Conservation (phyloP, 2,329 filamentous ascomycete species). For the Verticillium longisporum region DNA sequence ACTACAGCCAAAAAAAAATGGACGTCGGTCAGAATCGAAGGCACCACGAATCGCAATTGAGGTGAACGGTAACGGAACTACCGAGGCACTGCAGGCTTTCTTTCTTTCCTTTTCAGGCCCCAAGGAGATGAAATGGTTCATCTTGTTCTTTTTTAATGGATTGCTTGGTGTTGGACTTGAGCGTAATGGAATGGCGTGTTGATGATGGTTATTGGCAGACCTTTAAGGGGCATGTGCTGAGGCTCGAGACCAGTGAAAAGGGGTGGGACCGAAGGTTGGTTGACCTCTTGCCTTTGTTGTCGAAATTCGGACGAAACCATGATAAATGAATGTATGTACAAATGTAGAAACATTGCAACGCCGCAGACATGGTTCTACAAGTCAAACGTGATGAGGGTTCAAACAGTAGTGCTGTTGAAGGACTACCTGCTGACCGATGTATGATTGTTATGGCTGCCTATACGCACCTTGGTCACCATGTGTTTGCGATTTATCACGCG, state of each 20-base stretch:
- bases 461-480: too few relatives aligned
- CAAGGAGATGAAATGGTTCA: constrained; percentile 25
- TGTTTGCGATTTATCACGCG: too few relatives aligned
- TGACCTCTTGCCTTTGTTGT: not conserved
- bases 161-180: not conserved
- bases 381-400: too few relatives aligned
- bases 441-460: too few relatives aligned
- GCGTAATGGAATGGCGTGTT: not conserved
- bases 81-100: constrained; percentile 2
- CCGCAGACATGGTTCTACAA: not conserved
- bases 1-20: not conserved
- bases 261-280: not conserved
- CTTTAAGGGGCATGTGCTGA: not conserved
- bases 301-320: not conserved
- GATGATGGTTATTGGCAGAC: not conserved
- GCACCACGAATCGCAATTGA: constrained; percentile 4
- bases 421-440: too few relatives aligned
- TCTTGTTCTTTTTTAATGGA: constrained; percentile 18
- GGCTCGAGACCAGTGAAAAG: not conserved
- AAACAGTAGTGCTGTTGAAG: too few relatives aligned
- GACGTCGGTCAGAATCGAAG: constrained; percentile 2
- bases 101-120: constrained; percentile 10
- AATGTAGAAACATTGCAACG: not conserved
- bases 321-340: constrained; percentile 1
- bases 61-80: constrained; percentile 2